Conservation (phyloP, 441 rosid genomes). For the Dalechampia spathulata region DNA sequence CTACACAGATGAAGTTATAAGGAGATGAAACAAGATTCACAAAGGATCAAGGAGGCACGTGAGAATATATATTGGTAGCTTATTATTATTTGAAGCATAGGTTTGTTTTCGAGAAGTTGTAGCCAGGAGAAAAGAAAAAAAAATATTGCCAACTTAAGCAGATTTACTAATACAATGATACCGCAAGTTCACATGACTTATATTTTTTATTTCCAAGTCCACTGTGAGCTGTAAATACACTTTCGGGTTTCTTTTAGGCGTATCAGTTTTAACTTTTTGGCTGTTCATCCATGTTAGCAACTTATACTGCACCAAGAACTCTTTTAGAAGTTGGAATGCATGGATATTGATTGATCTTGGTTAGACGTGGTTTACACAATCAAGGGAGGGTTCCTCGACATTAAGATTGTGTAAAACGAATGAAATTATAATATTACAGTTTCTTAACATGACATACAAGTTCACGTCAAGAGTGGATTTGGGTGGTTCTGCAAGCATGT, state of each 20-base stretch:
- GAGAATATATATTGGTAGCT: constrained; percentile 3
- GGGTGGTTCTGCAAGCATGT: too few relatives aligned
- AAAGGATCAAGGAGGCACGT: neutral
- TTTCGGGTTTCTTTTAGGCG: neutral
- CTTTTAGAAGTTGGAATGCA: too few relatives aligned
- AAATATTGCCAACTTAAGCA: neutral
- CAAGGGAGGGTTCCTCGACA: too few relatives aligned
- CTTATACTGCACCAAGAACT: too few relatives aligned
- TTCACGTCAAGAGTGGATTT: too few relatives aligned
- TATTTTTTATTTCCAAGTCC: neutral
- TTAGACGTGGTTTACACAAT: too few relatives aligned
- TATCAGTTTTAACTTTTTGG: too few relatives aligned
- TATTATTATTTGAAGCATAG: constrained; percentile 4
- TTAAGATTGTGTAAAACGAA: too few relatives aligned
- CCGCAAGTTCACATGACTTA: constrained; percentile 9
- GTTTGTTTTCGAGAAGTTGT: neutral
- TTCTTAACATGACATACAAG: too few relatives aligned
- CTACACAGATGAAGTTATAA: constrained; percentile 1
- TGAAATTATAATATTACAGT: too few relatives aligned
- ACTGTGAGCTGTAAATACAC: constrained; percentile 6
- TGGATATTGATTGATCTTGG: too few relatives aligned
- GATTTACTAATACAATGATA: neutral
- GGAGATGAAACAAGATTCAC: neutral
- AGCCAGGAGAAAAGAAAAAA: neutral
- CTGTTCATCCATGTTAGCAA: too few relatives aligned